phyloP scores from a whole-genome alignment of 2,329 filamentous ascomycete genomes.

The Phoma herbarum region DNA sequence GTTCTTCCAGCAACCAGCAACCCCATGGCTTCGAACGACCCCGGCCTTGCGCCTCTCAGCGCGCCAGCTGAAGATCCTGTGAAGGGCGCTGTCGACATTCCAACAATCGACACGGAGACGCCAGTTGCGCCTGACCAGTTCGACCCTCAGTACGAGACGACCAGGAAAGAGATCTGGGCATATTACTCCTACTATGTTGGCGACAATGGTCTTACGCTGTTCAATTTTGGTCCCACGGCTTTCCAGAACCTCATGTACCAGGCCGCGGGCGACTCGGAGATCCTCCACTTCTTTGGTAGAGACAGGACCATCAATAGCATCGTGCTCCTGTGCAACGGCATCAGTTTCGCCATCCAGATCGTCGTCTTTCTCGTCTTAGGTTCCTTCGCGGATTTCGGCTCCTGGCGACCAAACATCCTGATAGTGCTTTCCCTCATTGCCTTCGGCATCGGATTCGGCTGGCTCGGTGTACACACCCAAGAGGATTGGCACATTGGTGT shows the following conservation, averaged over 20 bases:
- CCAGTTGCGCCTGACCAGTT: constrained; percentile 64
- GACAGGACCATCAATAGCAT: constrained; percentile 52
- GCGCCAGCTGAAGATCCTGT: constrained; percentile 32
- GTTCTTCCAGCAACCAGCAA: neutral
- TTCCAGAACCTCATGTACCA: constrained; percentile 71
- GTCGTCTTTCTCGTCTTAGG: constrained; percentile 64
- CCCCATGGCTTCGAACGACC: constrained; percentile 34
- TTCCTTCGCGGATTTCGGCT: constrained; percentile 70
- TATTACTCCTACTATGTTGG: constrained; percentile 72
- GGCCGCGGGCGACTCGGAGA: constrained; percentile 63
- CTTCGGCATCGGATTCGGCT: constrained; percentile 70
- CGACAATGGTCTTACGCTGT: constrained; percentile 67
- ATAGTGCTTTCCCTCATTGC: constrained; percentile 61
- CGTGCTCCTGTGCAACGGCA: constrained; percentile 71
- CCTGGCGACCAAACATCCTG: constrained; percentile 66
- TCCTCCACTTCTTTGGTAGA: constrained; percentile 65
- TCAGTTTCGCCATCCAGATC: constrained; percentile 73
- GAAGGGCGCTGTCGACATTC: constrained; percentile 32
- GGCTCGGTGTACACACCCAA: constrained; percentile 70
- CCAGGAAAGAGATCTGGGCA: constrained; percentile 64
- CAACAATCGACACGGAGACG: constrained; percentile 45
- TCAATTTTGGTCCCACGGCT: constrained; percentile 60
- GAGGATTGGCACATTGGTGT: constrained; percentile 68
- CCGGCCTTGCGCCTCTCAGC: constrained; percentile 34
- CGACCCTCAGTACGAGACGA: constrained; percentile 62